Evolutionary conservation across 225 moss, liverwort and hornwort genomes (phyloP).

Genomic region (Bryoerythrophyllum caledonicum): DNA sequence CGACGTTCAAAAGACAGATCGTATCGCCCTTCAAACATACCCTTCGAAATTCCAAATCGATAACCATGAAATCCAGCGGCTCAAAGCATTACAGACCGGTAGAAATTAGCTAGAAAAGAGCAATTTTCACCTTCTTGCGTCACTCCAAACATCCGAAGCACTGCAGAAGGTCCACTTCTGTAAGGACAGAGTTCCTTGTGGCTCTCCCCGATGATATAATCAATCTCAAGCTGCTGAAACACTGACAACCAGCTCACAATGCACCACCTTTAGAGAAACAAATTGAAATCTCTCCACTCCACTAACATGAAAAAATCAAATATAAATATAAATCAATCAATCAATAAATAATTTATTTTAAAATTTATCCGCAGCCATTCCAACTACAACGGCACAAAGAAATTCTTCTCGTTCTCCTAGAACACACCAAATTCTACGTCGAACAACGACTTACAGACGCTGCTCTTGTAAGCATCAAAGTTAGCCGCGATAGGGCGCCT

Average conservation of each 20-base stretch:
- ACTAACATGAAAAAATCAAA: not conserved
- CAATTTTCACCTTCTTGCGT: slow-evolving; percentile 66
- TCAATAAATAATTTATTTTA: no score
- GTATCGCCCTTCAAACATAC: not conserved
- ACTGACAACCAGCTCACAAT: slow-evolving; percentile 40
- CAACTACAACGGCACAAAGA: not conserved
- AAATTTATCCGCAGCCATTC: not conserved
- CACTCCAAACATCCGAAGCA: slow-evolving; percentile 96
- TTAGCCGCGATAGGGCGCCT: slow-evolving; percentile 56
- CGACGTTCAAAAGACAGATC: not conserved
- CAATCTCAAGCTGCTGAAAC: slow-evolving; percentile 98
- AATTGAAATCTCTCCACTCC: not conserved
- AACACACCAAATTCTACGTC: not conserved
- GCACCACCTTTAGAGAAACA: not conserved
- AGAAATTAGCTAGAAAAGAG: slow-evolving; percentile 1
- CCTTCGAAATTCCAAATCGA: slow-evolving; percentile 1
- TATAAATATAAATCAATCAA: no score
- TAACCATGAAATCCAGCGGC: not conserved
- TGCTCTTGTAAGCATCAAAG: slow-evolving; percentile 47
- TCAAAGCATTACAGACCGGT: not conserved
- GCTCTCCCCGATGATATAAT: slow-evolving; percentile 80
- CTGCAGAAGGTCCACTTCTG: slow-evolving; percentile 73
- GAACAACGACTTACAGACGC: slow-evolving; percentile 39
- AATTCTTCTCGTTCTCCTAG: slow-evolving; percentile 13
- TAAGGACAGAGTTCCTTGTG: slow-evolving; percentile 62